phyloP scores from a whole-genome alignment of 768 basidiomycete genomes.

The Boletus fagicola region DNA sequence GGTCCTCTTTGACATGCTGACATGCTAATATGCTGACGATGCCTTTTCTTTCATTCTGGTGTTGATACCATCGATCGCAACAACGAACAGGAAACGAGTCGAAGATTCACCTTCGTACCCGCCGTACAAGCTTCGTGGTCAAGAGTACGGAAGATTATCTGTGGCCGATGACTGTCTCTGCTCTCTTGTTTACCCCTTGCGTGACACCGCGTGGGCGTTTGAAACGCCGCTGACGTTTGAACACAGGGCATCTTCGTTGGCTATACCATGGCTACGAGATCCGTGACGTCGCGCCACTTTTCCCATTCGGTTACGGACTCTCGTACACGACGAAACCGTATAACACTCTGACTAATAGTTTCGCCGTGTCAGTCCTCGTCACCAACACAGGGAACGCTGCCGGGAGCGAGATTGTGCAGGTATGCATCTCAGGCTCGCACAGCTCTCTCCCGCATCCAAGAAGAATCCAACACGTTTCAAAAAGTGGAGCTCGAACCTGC shows the following conservation, averaged over 20 bases:
- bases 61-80: background rate
- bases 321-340: background rate
- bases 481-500: background rate
- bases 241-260: background rate
- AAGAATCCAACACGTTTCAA: too few species aligned
- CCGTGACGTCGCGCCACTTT: background rate
- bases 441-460: too few species aligned
- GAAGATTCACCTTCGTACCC: background rate
- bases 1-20: background rate
- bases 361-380: background rate
- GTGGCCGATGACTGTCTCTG: background rate
- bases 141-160: background rate
- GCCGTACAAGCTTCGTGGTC: background rate
- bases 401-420: background rate
- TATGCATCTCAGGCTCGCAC: background rate
- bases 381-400: background rate
- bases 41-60: background rate
- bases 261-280: background rate
- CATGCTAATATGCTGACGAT: too few species aligned
- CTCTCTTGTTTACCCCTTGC: too few species aligned
- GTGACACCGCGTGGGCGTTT: background rate
- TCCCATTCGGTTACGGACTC: background rate
- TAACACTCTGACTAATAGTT: too few species aligned
- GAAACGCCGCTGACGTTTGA: background rate
- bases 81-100: background rate